Percentiles rank a stretch among this genome's conserved stretches.
Evolutionary conservation across 2,329 filamentous ascomycete genomes (phyloP).

Genomic region (Sporothrix pseudoabietina): DNA sequence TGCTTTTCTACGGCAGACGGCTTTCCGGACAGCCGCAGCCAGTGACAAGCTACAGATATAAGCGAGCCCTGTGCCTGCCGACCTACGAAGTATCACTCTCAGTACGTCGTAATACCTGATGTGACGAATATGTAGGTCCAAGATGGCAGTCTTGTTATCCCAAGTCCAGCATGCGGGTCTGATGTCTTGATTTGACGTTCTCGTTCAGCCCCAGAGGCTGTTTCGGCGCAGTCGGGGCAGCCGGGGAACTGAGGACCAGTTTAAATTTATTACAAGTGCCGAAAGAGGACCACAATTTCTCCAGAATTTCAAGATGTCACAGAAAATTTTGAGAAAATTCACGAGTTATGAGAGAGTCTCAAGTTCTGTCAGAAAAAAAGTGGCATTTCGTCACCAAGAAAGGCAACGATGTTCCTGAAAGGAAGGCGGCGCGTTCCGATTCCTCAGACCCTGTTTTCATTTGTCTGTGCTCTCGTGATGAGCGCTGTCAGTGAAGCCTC

Average conservation of each 20-base stretch:
- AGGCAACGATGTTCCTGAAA: background rate
- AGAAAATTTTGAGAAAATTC: background rate
- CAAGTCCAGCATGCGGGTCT: background rate
- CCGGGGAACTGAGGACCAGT: background rate
- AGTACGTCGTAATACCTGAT: background rate
- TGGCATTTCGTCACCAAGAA: background rate
- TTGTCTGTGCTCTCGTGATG: background rate
- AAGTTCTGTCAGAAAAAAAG: background rate
- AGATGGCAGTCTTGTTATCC: background rate
- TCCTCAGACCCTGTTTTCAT: background rate
- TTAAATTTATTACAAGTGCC: constrained; percentile 18
- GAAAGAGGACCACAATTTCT: background rate
- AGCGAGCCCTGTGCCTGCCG: background rate
- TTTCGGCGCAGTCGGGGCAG: background rate
- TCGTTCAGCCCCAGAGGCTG: background rate
- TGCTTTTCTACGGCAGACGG: background rate
- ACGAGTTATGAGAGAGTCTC: background rate
- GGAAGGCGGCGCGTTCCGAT: background rate
- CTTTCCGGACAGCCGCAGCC: background rate
- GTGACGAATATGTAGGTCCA: background rate
- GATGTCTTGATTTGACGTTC: background rate
- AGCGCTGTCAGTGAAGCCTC: background rate
- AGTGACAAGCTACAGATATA: background rate
- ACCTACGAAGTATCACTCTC: too few relatives aligned
- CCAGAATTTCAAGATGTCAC: background rate